These are phyloP conservation scores for Podospora pseudopauciseta DNA, from an alignment of 495 filamentous ascomycete genomes.

Conservation along the genomic window DNA sequence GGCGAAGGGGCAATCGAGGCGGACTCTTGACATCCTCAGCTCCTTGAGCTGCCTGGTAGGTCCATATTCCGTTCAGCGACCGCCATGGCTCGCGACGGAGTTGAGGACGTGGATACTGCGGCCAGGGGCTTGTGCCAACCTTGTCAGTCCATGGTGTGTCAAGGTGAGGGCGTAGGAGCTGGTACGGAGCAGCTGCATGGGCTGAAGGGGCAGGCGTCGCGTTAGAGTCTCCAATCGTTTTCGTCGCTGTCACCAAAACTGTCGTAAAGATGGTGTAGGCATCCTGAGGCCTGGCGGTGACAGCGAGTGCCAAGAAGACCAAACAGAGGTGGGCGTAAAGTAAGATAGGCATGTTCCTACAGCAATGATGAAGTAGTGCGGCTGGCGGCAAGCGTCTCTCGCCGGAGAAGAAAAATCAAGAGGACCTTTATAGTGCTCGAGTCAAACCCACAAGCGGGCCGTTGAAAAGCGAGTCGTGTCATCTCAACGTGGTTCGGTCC, in stretches of 20 bases:
- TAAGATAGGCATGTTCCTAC: neutral
- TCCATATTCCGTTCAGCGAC: constrained; percentile 65
- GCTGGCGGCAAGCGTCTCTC: neutral
- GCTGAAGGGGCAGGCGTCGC: neutral
- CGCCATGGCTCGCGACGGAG: constrained; percentile 57
- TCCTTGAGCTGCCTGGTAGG: constrained; percentile 49
- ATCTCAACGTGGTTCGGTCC: neutral
- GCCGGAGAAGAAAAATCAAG: neutral
- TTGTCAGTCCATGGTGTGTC: constrained; percentile 61
- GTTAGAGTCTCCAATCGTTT: neutral
- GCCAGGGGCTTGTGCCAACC: constrained; percentile 61
- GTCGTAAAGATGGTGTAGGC: neutral
- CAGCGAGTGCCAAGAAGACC: neutral
- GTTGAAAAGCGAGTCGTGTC: neutral
- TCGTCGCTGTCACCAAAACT: neutral
- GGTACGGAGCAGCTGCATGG: constrained; percentile 20
- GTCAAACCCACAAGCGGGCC: neutral
- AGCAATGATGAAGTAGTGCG: neutral
- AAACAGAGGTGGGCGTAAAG: neutral
- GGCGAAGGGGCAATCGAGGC: constrained; percentile 39
- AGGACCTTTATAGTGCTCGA: neutral
- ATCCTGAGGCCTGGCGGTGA: neutral
- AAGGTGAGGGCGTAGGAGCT: constrained; percentile 42
- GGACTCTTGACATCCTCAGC: constrained; percentile 41
- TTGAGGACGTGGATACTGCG: constrained; percentile 63